Percentiles rank a stretch among this genome's conserved stretches.
These are phyloP conservation scores for Mesembryanthemum crystallinum DNA, from an alignment of 148 eudicot species.

Conservation along the genomic window DNA sequence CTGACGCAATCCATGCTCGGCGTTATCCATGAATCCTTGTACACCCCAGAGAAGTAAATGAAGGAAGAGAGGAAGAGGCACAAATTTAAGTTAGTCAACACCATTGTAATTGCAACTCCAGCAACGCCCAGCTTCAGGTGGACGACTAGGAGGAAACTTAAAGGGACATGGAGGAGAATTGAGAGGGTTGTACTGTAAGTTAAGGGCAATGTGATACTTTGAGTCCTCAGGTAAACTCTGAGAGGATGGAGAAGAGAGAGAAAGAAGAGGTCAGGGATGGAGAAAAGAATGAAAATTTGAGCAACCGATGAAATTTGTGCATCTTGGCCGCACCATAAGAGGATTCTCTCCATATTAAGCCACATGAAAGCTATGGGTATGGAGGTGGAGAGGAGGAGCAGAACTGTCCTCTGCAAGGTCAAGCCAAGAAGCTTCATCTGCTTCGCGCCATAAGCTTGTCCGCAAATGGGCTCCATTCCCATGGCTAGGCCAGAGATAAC, in stretches of 20 bases:
- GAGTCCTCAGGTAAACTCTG: constrained; percentile 68
- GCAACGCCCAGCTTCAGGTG: constrained; percentile 59
- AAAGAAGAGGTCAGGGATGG: constrained; percentile 78
- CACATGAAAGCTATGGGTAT: constrained; percentile 79
- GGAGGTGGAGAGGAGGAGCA: constrained; percentile 58
- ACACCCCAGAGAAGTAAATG: constrained; percentile 56
- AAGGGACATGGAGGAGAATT: constrained; percentile 60
- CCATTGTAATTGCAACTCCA: constrained; percentile 73
- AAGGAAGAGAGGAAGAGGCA: constrained; percentile 44
- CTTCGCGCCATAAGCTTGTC: constrained; percentile 89
- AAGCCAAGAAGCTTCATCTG: constrained; percentile 76
- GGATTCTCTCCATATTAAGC: constrained; percentile 75
- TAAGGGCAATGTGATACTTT: constrained; percentile 65
- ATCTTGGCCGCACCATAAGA: constrained; percentile 74
- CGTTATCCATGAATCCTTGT: constrained; percentile 63
- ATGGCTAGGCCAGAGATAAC: constrained; percentile 89
- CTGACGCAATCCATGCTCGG: constrained; percentile 65
- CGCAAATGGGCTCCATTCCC: constrained; percentile 99
- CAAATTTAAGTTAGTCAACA: constrained; percentile 62
- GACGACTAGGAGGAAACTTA: constrained; percentile 58
- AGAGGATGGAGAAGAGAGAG: constrained; percentile 79
- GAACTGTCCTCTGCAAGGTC: constrained; percentile 77
- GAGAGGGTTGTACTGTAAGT: constrained; percentile 64
- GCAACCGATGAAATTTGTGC: constrained; percentile 60
- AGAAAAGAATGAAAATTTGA: constrained; percentile 57